Percentiles rank a stretch among this genome's conserved stretches.
phyloP scores from a whole-genome alignment of 1,284 basidiomycete species.

The Ustilago nuda region DNA sequence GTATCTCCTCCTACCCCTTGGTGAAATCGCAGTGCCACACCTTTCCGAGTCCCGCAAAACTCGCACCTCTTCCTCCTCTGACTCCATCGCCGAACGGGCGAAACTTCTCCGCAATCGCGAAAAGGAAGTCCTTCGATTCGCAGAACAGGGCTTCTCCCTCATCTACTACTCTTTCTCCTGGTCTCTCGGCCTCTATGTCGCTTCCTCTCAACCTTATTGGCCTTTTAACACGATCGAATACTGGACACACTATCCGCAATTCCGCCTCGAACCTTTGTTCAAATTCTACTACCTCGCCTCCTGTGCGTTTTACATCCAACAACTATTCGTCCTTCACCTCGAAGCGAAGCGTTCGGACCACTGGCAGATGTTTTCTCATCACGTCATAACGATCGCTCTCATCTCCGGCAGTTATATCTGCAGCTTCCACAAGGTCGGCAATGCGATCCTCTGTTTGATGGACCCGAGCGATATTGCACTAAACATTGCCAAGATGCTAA shows the following conservation, averaged over 20 bases:
- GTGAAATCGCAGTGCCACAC: slow-evolving; percentile 32
- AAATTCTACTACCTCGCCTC: slow-evolving; percentile 77
- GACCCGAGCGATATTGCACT: slow-evolving; percentile 92
- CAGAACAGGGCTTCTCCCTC: slow-evolving; percentile 92
- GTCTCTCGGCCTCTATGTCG: slow-evolving; percentile 83
- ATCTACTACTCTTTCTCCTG: slow-evolving; percentile 83
- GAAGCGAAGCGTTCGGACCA: slow-evolving; percentile 93
- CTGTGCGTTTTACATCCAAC: slow-evolving; percentile 92
- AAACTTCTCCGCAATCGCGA: slow-evolving; percentile 70
- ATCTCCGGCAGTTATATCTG: slow-evolving; percentile 82
- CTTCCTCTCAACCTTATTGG: slow-evolving; percentile 78
- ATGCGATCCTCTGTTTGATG: slow-evolving; percentile 88
- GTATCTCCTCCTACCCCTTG: slow-evolving; percentile 57
- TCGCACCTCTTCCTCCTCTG: slow-evolving; percentile 6
- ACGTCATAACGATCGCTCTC: slow-evolving; percentile 86
- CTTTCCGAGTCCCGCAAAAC: slow-evolving; percentile 33
- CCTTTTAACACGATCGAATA: slow-evolving; percentile 78
- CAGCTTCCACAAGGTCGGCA: slow-evolving; percentile 88
- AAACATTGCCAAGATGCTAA: slow-evolving; percentile 88
- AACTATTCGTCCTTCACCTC: slow-evolving; percentile 88
- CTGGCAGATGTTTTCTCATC: slow-evolving; percentile 94
- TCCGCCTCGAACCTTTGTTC: slow-evolving; percentile 76
- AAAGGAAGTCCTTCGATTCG: slow-evolving; percentile 84
- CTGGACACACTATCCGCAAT: slow-evolving; percentile 86
- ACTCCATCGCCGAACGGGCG: slow-evolving; percentile 23